Evolutionary conservation across 495 filamentous ascomycete genomes (phyloP), one percentile per base, ranked within the genome.

Genomic region (Letharia columbiana): DNA sequence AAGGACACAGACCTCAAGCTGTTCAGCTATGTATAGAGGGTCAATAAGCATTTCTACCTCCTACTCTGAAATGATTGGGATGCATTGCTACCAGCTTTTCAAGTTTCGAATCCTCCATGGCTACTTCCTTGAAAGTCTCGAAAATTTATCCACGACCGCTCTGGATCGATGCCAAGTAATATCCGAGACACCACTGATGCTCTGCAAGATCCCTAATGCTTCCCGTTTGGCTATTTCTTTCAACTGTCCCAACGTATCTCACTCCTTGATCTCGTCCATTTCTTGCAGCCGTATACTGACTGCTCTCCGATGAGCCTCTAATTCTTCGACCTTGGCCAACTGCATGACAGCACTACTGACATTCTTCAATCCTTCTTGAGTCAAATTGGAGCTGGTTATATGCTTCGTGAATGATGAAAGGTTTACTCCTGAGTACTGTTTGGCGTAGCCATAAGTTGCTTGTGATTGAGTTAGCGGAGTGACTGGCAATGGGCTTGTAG

Each of bases 381-480:
- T 95, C 68, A 98, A 81, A 75, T 95, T 88, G 0, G 91, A 90
- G 76, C 88, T 91, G 12, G 94, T 98, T 72, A 98, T 93, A 77
- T 97, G 91, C 80, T 98, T 98, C 68, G 96, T 81, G 78, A 96
- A 98, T 0, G 91, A 96, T 7, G 84, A 91, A 2, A 98, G 85
- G 75, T 96, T 98, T 68, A 98, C 94, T 50, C 94, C 94, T 5
- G 92, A 96, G 77, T 98, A 98, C 72, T 98, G 94, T 76, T 92
- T 95, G 57, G 94, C 94, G 70, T 95, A 98, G 47, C 94, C 94
- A 72, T 96, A 98, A 28, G 94, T 98, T 67, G 94, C 92, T 96
- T 66, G 10, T 13, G 49, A 52, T 10, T 12, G n/a, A 12, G 4
- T 69, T 49, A 60, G 39, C 13, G 35, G 35, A 52, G 9, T 18